Conservation (phyloP, 2,329 filamentous ascomycete species). For the Clonostachys chloroleuca region DNA sequence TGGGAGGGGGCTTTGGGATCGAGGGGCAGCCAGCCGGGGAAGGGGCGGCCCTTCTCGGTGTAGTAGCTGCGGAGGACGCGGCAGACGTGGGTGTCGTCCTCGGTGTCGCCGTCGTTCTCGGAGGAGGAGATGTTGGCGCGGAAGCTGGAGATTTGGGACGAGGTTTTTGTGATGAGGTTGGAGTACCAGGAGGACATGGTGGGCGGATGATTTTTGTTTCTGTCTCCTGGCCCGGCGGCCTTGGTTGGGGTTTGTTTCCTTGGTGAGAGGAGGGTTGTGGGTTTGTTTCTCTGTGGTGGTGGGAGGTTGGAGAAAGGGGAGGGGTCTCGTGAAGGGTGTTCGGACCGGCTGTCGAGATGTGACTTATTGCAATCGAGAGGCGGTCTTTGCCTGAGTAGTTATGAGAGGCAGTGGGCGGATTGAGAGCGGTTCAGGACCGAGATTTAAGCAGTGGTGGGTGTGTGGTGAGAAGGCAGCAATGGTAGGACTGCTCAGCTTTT, state of each 20-base stretch:
- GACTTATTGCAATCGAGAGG: no score
- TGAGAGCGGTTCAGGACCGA: no score
- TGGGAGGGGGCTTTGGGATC: conserved; percentile 61
- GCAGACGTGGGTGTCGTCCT: conserved; percentile 93
- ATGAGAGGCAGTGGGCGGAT: no score
- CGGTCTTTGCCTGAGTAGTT: no score
- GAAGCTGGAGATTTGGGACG: conserved; percentile 60
- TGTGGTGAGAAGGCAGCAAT: no score
- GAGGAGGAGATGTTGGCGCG: conserved; percentile 65
- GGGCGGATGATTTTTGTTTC: not conserved
- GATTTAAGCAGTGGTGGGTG: no score
- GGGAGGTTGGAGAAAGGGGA: not conserved
- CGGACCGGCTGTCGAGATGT: no score
- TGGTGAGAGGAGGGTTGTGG: not conserved
- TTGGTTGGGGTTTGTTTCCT: no score
- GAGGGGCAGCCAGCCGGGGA: conserved; percentile 83
- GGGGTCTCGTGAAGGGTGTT: not conserved
- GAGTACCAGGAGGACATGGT: conserved; percentile 78
- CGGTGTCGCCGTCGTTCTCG: conserved; percentile 66
- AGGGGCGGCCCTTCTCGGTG: conserved; percentile 75
- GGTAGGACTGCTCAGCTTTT: no score
- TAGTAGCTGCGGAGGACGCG: conserved; percentile 93
- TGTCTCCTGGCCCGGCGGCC: no score
- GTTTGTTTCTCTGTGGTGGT: not conserved
- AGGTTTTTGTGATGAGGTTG: conserved; percentile 62